These are phyloP conservation scores for Hirschioporus abietinus DNA, from an alignment of 768 basidiomycete genomes.

Conservation along the genomic window DNA sequence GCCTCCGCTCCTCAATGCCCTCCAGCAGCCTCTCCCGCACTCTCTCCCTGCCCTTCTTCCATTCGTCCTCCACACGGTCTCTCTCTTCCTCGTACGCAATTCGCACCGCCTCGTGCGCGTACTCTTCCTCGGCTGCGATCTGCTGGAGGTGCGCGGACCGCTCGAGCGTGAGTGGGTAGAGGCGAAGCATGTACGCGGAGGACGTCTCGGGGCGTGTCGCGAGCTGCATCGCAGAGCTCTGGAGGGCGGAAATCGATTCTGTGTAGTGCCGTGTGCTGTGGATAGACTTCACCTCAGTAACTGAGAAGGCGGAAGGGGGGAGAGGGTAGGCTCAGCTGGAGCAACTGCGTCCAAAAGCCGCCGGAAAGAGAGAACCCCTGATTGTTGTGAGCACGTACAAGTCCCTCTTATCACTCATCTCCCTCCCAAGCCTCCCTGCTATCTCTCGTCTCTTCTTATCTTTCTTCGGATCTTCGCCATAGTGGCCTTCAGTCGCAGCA, in stretches of 20 bases:
- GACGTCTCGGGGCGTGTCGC: conserved; percentile 63
- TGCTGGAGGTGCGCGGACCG: conserved; percentile 71
- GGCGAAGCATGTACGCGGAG: conserved; percentile 60
- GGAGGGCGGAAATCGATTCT: conserved; percentile 49
- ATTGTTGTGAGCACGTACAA: conserved; percentile 44
- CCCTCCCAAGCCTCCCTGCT: conserved; percentile 65
- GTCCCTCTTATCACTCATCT: conserved; percentile 68
- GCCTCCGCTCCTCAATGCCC: conserved; percentile 77
- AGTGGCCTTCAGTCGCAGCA: neutral
- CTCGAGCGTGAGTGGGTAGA: conserved; percentile 70
- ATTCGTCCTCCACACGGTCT: conserved; percentile 77
- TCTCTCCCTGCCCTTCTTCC: conserved; percentile 66
- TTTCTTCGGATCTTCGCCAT: conserved; percentile 42
- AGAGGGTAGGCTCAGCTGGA: conserved; percentile 8
- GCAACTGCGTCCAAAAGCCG: conserved; percentile 7
- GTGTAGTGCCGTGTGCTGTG: conserved; percentile 55
- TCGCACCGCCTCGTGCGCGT: conserved; percentile 60
- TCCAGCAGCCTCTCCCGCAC: conserved; percentile 76
- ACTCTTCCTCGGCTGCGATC: conserved; percentile 60
- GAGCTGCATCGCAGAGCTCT: conserved; percentile 59
- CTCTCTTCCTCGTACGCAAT: conserved; percentile 75
- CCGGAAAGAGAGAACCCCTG: conserved; percentile 2
- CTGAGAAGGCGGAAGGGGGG: conserved; percentile 10
- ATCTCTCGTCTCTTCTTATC: conserved; percentile 67
- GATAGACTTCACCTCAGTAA: conserved; percentile 8